These are phyloP conservation scores for Pisolithus tinctorius DNA, from an alignment of 768 basidiomycete species.

Conservation along the genomic window DNA sequence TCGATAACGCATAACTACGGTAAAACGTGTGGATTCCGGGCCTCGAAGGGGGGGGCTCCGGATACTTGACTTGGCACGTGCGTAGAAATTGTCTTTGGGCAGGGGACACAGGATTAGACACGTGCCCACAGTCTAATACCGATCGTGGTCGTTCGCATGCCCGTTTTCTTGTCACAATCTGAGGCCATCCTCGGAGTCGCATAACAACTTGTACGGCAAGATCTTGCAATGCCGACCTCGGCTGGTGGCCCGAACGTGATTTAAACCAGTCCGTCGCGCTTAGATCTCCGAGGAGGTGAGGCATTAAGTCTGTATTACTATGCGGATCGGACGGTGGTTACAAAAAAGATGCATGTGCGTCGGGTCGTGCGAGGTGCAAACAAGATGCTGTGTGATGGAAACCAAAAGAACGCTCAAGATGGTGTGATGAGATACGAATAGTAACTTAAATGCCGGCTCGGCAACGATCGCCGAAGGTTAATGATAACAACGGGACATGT, in stretches of 20 bases:
- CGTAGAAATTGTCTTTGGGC: not conserved
- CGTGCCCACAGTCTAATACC: too few species aligned
- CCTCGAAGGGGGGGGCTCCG: not conserved
- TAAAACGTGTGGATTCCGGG: too few species aligned
- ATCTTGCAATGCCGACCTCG: too few species aligned
- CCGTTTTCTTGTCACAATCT: too few species aligned
- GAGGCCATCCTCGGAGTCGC: too few species aligned
- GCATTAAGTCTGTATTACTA: not conserved
- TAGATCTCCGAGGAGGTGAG: not conserved
- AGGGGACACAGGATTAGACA: not conserved
- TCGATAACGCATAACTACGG: too few species aligned
- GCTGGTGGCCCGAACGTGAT: too few species aligned
- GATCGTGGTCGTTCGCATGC: too few species aligned
- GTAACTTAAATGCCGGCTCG: not conserved
- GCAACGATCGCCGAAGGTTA: not conserved
- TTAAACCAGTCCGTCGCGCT: too few species aligned
- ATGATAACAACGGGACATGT: not conserved
- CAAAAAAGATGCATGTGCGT: not conserved
- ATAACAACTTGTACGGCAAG: too few species aligned
- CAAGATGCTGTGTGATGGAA: not conserved
- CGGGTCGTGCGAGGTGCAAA: not conserved
- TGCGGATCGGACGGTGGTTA: not conserved
- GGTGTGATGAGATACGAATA: not conserved
- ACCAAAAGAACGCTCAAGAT: not conserved
- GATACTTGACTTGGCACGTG: not conserved